These are phyloP conservation scores for Lactarius pseudohatsudake DNA, from an alignment of 768 basidiomycete species.

Conservation along the genomic window DNA sequence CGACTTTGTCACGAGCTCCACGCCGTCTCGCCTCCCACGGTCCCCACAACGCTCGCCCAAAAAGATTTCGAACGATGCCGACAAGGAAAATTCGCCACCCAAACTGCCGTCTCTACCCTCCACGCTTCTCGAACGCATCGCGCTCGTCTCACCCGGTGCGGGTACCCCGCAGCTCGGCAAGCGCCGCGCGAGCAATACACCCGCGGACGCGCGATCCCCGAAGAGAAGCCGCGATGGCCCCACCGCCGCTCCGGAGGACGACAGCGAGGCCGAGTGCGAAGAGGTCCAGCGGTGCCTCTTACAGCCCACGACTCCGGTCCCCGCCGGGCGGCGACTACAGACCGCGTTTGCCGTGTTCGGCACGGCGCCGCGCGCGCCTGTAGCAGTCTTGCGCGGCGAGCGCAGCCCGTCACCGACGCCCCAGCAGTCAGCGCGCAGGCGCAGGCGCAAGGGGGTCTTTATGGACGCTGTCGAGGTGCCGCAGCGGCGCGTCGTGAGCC, in stretches of 20 bases:
- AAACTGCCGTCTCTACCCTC: conserved; percentile 36
- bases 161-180: conserved; percentile 42
- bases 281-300: conserved; percentile 16
- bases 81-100: conserved; percentile 67
- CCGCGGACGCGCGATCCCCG: conserved; percentile 21
- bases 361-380: background rate
- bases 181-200: conserved; percentile 43
- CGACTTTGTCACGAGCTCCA: conserved; percentile 23
- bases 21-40: conserved; percentile 25
- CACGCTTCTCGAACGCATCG: conserved; percentile 47
- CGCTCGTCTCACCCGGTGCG: conserved; percentile 37
- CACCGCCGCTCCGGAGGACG: conserved; percentile 3
- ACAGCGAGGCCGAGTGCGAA: conserved; percentile 23
- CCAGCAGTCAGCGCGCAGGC: conserved; percentile 2
- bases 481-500: conserved; percentile 29
- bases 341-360: background rate
- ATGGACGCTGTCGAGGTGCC: conserved; percentile 56
- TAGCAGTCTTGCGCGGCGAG: background rate
- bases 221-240: conserved; percentile 9
- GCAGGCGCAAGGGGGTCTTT: conserved; percentile 50
- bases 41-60: conserved; percentile 33
- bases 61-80: conserved; percentile 29
- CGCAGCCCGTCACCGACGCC: conserved; percentile 21
- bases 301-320: conserved; percentile 8
- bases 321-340: background rate